phyloP scores from a whole-genome alignment of 2,329 filamentous ascomycete genomes.

The Hypoxylon sp. region DNA sequence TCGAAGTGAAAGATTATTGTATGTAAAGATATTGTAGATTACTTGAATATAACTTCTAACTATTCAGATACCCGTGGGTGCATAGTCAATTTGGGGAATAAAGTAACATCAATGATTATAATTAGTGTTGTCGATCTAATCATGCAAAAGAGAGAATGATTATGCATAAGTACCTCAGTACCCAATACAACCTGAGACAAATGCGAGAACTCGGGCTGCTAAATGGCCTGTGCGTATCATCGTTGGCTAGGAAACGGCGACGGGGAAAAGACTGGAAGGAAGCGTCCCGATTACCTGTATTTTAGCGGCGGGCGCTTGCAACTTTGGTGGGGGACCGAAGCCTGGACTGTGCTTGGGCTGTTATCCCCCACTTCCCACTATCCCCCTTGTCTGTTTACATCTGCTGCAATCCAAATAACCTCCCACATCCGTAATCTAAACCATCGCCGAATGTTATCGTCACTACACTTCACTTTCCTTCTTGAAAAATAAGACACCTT shows the following conservation, averaged over 20 bases:
- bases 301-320: constrained; percentile 39
- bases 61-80: not conserved
- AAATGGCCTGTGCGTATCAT: constrained; percentile 22
- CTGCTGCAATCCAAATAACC: constrained; percentile 41
- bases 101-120: too few relatives aligned
- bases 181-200: constrained; percentile 37
- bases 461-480: constrained; percentile 33
- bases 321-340: constrained; percentile 22
- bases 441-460: constrained; percentile 22
- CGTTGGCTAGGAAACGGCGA: constrained; percentile 40
- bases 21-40: too few relatives aligned
- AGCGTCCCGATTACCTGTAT: constrained; percentile 15
- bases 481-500: constrained; percentile 17
- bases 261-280: constrained; percentile 25
- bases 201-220: constrained; percentile 6
- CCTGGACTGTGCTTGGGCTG: constrained; percentile 13
- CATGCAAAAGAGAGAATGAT: constrained; percentile 24
- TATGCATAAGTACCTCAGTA: constrained; percentile 31
- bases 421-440: constrained; percentile 28
- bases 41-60: not conserved
- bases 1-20: not conserved
- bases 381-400: constrained; percentile 45
- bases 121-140: constrained; percentile 10
- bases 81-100: not conserved
- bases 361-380: constrained; percentile 38